Evolutionary conservation across 345 rosid genomes (phyloP).

Genomic region (Moringa oleifera): DNA sequence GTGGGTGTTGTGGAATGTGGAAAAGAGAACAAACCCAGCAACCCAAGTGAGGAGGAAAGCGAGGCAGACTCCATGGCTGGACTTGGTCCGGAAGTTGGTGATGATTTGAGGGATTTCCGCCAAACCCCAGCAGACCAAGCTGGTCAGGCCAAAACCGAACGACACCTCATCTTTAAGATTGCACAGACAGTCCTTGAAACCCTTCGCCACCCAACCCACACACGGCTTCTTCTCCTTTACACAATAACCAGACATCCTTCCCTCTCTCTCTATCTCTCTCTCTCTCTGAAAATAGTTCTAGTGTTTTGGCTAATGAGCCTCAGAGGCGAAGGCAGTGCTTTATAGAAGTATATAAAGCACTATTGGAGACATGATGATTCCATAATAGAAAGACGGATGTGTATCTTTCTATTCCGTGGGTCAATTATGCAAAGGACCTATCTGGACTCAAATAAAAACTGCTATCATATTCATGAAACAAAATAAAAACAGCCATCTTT

Average conservation of each 20-base stretch:
- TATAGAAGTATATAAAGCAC: too few species aligned
- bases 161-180: conserved; percentile 64
- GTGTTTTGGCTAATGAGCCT: too few species aligned
- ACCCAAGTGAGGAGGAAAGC: conserved; percentile 93
- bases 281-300: too few species aligned
- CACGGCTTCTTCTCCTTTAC: conserved; percentile 56
- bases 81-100: conserved; percentile 84
- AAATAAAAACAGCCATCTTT: too few species aligned
- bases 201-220: conserved; percentile 61
- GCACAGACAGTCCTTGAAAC: conserved; percentile 88
- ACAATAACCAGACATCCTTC: conserved; percentile 50
- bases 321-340: too few species aligned
- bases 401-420: too few species aligned
- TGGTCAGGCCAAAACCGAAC: conserved; percentile 57
- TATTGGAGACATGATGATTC: too few species aligned
- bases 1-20: too few species aligned
- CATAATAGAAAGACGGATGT: too few species aligned
- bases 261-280: conserved; percentile 2
- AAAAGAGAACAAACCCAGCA: conserved; percentile 56
- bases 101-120: conserved; percentile 95
- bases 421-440: too few species aligned
- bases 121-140: conserved; percentile 80
- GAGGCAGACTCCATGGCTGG: conserved; percentile 93
- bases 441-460: too few species aligned
- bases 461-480: too few species aligned